A percentile compares a stretch with the other conserved stretches of the same genome.
Conservation (phyloP, 192 early-diverging fungal species). For the Coemansia sp. region DNA sequence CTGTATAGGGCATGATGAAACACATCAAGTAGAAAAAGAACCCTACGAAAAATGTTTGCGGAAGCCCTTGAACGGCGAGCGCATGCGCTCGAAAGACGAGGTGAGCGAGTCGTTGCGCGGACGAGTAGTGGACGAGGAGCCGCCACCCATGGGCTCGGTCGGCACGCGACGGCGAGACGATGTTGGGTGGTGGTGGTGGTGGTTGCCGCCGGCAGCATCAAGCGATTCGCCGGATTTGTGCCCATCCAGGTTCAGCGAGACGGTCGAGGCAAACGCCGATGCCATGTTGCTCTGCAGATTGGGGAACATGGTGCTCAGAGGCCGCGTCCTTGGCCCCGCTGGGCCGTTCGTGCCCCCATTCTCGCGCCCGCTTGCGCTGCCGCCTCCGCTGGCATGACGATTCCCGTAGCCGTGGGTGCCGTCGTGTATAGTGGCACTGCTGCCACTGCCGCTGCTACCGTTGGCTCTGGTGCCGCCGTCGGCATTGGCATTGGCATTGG, state of each 20-base stretch:
- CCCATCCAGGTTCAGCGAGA: conserved; percentile 15
- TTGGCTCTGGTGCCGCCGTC: neutral
- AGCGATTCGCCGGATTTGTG: conserved; percentile 9
- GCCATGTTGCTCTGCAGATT: conserved; percentile 43
- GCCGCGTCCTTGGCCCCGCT: conserved; percentile 3
- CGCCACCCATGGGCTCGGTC: conserved; percentile 12
- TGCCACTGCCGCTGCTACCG: too few relatives aligned
- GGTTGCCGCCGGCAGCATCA: neutral
- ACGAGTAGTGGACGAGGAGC: neutral
- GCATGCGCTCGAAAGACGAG: conserved; percentile 47
- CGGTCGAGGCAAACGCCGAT: conserved; percentile 12
- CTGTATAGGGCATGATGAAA: too few relatives aligned
- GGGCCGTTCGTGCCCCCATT: too few relatives aligned
- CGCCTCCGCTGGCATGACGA: too few relatives aligned
- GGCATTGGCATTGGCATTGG: neutral
- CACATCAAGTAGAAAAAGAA: too few relatives aligned
- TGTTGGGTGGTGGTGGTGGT: neutral
- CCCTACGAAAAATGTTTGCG: conserved; percentile 46
- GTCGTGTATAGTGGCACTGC: too few relatives aligned
- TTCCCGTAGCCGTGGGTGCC: too few relatives aligned
- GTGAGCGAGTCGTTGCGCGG: conserved; percentile 47
- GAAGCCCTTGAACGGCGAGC: conserved; percentile 51
- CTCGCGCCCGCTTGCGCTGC: too few relatives aligned
- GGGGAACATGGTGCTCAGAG: conserved; percentile 37
- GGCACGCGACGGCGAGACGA: conserved; percentile 17